Evolutionary conservation across 345 rosid genomes (phyloP).

Genomic region (Syzygium oleosum): DNA sequence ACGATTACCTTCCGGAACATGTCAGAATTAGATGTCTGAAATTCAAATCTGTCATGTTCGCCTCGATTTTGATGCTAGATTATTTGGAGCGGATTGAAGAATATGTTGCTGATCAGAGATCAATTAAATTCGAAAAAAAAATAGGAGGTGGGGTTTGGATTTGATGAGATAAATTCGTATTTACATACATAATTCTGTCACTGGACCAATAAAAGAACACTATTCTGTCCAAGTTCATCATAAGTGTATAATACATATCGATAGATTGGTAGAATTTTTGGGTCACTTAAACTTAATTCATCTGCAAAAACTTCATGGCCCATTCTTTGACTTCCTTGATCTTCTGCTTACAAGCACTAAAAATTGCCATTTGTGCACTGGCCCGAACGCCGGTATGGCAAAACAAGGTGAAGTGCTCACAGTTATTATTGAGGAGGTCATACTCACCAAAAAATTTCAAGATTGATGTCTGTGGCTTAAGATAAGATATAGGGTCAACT

Average conservation of each 20-base stretch:
- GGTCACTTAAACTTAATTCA: not conserved
- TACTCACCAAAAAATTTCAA: not conserved
- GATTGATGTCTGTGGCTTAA: no score
- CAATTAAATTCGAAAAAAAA: no score
- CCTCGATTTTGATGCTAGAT: not conserved
- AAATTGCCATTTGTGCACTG: not conserved
- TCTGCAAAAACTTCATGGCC: not conserved
- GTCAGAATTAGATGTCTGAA: no score
- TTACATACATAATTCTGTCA: not conserved
- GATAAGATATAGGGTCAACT: no score
- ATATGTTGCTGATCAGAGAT: not conserved
- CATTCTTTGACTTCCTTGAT: not conserved
- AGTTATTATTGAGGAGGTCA: not conserved
- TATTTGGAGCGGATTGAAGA: not conserved
- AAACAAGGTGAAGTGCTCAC: not conserved
- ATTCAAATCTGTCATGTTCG: not conserved
- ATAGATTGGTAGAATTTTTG: not conserved
- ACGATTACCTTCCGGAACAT: not conserved
- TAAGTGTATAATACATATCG: no score
- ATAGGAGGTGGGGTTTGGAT: no score
- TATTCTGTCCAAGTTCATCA: not conserved
- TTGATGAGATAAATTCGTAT: not conserved
- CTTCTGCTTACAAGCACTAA: not conserved
- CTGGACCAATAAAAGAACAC: not conserved
- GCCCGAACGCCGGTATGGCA: not conserved